These are phyloP conservation scores for Trypanosoma melophagium DNA, from an alignment of 208 protist species.

Conservation along the genomic window DNA sequence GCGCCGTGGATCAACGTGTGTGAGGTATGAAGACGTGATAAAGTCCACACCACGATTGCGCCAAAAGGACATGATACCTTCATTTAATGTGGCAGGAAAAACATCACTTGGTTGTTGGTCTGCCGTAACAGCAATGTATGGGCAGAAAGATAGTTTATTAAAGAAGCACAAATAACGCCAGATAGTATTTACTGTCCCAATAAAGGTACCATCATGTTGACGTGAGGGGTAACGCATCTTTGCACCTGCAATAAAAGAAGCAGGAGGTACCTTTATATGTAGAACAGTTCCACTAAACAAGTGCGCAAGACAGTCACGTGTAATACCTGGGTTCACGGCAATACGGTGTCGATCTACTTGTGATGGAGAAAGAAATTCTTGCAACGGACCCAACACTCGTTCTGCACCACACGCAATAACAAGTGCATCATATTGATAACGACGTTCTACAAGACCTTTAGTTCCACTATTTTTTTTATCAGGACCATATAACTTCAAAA, in stretches of 20 bases:
- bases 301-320: conserved; percentile 68
- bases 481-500: not conserved
- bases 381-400: conserved; percentile 47
- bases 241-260: conserved; percentile 44
- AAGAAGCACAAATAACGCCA: conserved; percentile 76
- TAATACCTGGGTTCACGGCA: conserved; percentile 79
- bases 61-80: conserved; percentile 55
- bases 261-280: conserved; percentile 79
- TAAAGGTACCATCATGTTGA: conserved; percentile 81
- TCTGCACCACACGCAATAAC: conserved; percentile 72
- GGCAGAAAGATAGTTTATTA: conserved; percentile 61
- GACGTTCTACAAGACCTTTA: conserved; percentile 32
- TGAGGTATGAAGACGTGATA: conserved; percentile 46
- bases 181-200: conserved; percentile 76
- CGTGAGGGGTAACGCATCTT: conserved; percentile 36
- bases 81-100: conserved; percentile 52
- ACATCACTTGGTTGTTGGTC: conserved; percentile 61
- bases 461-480: conserved; percentile 2
- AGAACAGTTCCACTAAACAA: conserved; percentile 68
- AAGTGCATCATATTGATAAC: conserved; percentile 79
- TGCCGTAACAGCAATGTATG: conserved; percentile 54
- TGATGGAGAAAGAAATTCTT: conserved; percentile 10
- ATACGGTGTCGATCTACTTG: conserved; percentile 70
- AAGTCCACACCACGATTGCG: conserved; percentile 30
- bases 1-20: conserved; percentile 37